Conservation (phyloP, 2,329 filamentous ascomycete genomes). For the Pyrenochaeta sp. region DNA sequence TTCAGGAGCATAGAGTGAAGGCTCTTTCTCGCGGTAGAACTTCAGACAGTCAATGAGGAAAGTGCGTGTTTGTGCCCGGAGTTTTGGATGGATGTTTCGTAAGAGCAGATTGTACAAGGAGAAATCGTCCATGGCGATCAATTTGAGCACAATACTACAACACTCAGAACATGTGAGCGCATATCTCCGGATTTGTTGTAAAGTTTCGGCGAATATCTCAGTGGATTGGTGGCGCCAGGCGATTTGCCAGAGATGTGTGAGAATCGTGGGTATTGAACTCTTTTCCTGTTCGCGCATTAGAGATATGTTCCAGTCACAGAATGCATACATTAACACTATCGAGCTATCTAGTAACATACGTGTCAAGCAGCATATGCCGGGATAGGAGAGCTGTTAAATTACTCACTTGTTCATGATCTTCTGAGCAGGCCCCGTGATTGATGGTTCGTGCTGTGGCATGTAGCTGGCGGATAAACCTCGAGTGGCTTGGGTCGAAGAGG, state of each 20-base stretch:
- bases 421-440: conserved; percentile 58
- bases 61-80: conserved; percentile 37
- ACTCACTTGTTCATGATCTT: conserved; percentile 49
- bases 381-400: no score
- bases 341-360: no score
- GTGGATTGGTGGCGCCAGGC: conserved; percentile 74
- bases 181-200: conserved; percentile 59
- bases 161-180: conserved; percentile 62
- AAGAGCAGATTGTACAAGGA: conserved; percentile 69
- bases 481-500: conserved; percentile 76
- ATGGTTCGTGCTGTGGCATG: conserved; percentile 64
- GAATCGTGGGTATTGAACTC: conserved; percentile 61
- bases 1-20: conserved; percentile 34
- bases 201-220: conserved; percentile 66
- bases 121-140: conserved; percentile 63
- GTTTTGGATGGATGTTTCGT: conserved; percentile 34
- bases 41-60: conserved; percentile 43
- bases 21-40: conserved; percentile 42
- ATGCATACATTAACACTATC: no score
- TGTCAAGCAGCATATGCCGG: no score
- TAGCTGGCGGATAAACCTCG: conserved; percentile 69
- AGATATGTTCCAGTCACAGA: no score
- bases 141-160: conserved; percentile 66
- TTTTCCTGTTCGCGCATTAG: no score
- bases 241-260: conserved; percentile 78